phyloP scores from a whole-genome alignment of 257 asterid genomes.

The Ophiorrhiza pumila region DNA sequence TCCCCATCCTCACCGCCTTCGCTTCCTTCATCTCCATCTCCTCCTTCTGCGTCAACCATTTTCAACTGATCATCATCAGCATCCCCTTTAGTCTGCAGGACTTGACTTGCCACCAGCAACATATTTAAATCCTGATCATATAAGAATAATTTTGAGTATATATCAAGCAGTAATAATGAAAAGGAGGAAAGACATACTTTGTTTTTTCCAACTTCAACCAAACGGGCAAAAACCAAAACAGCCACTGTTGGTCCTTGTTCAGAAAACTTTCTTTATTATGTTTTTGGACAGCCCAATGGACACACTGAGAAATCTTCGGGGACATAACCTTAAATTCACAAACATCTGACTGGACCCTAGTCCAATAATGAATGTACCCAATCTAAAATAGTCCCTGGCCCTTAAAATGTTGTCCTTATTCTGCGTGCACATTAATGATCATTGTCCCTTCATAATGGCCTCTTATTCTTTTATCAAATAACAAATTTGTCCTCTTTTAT shows the following conservation, averaged over 20 bases:
- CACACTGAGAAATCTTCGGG: background rate
- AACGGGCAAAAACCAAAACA: too few species aligned
- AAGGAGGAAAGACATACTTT: too few species aligned
- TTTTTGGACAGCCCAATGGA: too few species aligned
- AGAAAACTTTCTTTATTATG: too few species aligned
- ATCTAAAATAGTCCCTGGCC: background rate
- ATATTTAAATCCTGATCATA: conserved; percentile 25
- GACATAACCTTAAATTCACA: background rate
- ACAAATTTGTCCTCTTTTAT: too few species aligned
- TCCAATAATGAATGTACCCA: background rate
- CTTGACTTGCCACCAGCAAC: conserved; percentile 23
- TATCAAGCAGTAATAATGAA: too few species aligned
- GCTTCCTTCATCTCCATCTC: conserved; percentile 34
- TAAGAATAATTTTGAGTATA: background rate
- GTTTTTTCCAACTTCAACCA: too few species aligned
- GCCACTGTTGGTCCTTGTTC: too few species aligned
- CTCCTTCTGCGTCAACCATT: conserved; percentile 42
- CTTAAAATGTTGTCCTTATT: background rate
- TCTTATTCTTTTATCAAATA: too few species aligned
- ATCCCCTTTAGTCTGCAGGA: conserved; percentile 22
- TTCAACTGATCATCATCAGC: conserved; percentile 15
- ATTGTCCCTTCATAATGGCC: background rate
- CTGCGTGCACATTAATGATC: background rate
- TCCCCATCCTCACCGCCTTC: conserved; percentile 26
- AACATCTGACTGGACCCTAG: background rate